phyloP scores from a whole-genome alignment of 1,139 yeast species.

The Kodamaea fungicola region DNA sequence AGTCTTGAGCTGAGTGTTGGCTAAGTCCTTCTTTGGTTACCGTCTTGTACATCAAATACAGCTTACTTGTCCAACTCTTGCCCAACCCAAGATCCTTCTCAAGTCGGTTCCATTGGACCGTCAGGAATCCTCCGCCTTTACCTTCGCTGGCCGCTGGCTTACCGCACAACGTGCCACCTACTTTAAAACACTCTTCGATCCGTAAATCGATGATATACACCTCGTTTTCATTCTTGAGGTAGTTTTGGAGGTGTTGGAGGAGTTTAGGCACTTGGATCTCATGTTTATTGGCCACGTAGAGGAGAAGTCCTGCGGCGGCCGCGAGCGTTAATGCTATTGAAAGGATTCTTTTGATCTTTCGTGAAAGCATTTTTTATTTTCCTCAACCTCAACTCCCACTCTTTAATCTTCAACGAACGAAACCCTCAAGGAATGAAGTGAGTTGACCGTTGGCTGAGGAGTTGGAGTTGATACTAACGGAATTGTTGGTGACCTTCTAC shows the following conservation, averaged over 20 bases:
- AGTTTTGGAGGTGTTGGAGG: slow-evolving; percentile 28
- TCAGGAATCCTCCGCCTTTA: slow-evolving; percentile 26
- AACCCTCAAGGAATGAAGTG: neutral
- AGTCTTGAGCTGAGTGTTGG: slow-evolving; percentile 4
- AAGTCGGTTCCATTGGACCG: slow-evolving; percentile 33
- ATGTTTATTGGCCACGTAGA: slow-evolving; percentile 26
- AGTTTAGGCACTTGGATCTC: slow-evolving; percentile 27
- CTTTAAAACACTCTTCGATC: slow-evolving; percentile 28
- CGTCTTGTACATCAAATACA: slow-evolving; percentile 32
- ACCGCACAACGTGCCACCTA: slow-evolving; percentile 31
- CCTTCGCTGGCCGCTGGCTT: slow-evolving; percentile 27
- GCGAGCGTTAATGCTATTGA: neutral
- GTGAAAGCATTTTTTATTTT: slow-evolving; percentile 2
- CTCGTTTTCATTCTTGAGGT: slow-evolving; percentile 40
- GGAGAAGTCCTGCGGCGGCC: neutral
- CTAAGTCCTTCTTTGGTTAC: slow-evolving; percentile 22
- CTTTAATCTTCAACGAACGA: neutral
- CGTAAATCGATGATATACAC: slow-evolving; percentile 35
- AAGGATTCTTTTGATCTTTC: slow-evolving; percentile 1
- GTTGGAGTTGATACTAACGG: no score
- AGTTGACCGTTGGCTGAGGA: no score
- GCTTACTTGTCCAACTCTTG: slow-evolving; percentile 28
- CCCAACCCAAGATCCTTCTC: slow-evolving; percentile 40
- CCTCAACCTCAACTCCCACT: no score
- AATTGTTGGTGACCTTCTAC: no score